Evolutionary conservation across 345 rosid genomes (phyloP).

Genomic region (Eutrema japonicum): DNA sequence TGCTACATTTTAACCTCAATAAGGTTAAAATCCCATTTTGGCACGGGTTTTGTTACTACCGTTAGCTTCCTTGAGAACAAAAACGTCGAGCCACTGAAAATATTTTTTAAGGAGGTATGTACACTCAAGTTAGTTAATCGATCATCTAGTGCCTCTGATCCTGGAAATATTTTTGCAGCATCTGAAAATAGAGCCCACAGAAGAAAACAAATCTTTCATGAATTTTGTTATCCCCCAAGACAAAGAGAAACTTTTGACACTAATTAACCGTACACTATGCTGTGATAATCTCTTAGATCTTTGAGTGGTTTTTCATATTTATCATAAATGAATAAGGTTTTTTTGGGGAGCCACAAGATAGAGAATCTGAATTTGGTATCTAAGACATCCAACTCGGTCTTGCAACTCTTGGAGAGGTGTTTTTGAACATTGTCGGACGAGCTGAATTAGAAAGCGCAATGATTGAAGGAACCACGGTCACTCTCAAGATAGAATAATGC

Average conservation of each 20-base stretch:
- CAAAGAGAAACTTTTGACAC: constrained; percentile 66
- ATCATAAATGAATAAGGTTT: constrained; percentile 44
- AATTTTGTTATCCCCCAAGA: constrained; percentile 86
- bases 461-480: constrained; percentile 65
- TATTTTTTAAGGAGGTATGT: too few relatives aligned
- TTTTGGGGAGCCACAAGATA: constrained; percentile 72
- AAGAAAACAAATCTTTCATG: constrained; percentile 75
- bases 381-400: constrained; percentile 86
- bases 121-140: constrained; percentile 5
- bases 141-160: constrained; percentile 11
- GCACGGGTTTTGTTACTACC: constrained; percentile 61
- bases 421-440: constrained; percentile 78
- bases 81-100: constrained; percentile 33
- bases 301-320: background rate
- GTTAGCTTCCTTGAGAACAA: too few relatives aligned
- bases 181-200: constrained; percentile 64
- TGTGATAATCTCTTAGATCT: background rate
- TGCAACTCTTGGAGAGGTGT: constrained; percentile 92
- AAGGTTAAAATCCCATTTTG: constrained; percentile 88
- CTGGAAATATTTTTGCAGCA: constrained; percentile 49
- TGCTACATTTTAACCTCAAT: constrained; percentile 86
- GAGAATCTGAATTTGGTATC: constrained; percentile 65
- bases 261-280: constrained; percentile 39
- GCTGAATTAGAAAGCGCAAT: constrained; percentile 94
- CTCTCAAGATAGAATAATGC: constrained; percentile 68